Conservation (phyloP, 441 rosid genomes). For the Euphorbia schlechtendalii region DNA sequence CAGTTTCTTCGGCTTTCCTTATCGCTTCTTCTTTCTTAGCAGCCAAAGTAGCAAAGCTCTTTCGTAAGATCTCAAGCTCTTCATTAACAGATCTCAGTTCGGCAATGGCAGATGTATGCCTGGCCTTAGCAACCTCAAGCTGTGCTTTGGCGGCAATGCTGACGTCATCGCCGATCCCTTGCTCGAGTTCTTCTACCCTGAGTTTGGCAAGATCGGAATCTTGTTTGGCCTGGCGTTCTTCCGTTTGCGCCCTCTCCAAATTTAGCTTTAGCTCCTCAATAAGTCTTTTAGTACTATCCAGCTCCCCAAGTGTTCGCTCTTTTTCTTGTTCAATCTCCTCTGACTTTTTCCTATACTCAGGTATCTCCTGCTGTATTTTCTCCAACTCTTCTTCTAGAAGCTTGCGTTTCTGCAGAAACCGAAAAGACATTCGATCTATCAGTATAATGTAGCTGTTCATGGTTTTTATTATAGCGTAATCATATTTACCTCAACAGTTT, state of each 20-base stretch:
- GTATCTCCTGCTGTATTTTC: slow-evolving; percentile 66
- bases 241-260: slow-evolving; percentile 76
- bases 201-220: slow-evolving; percentile 86
- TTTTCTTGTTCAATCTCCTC: slow-evolving; percentile 63
- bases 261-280: slow-evolving; percentile 77
- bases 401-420: slow-evolving; percentile 50
- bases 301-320: slow-evolving; percentile 52
- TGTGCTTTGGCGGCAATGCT: slow-evolving; percentile 92
- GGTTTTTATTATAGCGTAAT: slow-evolving; percentile 4
- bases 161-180: slow-evolving; percentile 78
- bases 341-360: slow-evolving; percentile 45
- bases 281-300: slow-evolving; percentile 70
- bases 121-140: slow-evolving; percentile 85
- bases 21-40: slow-evolving; percentile 50
- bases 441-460: not conserved
- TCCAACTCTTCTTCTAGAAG: slow-evolving; percentile 70
- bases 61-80: slow-evolving; percentile 49
- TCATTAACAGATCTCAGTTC: slow-evolving; percentile 62
- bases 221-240: slow-evolving; percentile 89
- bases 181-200: slow-evolving; percentile 86
- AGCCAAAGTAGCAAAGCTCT: slow-evolving; percentile 49
- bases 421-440: no score
- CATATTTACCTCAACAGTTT: slow-evolving; percentile 64
- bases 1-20: slow-evolving; percentile 68
- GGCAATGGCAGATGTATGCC: slow-evolving; percentile 56